These are phyloP conservation scores for Entomortierella beljakovae DNA, from an alignment of 192 early-diverging fungal species.

Conservation along the genomic window DNA sequence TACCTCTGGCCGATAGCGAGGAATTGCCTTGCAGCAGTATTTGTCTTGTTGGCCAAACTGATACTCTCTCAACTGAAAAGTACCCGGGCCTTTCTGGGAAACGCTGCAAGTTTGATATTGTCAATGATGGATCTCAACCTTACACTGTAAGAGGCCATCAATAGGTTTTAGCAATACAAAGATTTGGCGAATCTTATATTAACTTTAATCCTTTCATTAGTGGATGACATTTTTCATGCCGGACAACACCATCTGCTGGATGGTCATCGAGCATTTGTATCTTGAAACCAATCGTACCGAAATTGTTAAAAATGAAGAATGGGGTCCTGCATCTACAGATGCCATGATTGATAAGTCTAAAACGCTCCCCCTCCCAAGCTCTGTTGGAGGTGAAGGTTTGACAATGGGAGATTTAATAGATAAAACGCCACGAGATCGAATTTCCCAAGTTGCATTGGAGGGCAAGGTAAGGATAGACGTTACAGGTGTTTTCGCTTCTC, in stretches of 20 bases:
- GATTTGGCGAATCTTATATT: background rate
- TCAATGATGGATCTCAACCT: constrained; percentile 7
- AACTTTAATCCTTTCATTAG: background rate
- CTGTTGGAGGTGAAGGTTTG: background rate
- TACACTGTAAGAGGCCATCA: constrained; percentile 9
- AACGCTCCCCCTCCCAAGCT: constrained; percentile 14
- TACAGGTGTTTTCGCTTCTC: too few species aligned
- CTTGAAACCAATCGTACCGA: background rate
- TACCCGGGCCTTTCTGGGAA: constrained; percentile 3
- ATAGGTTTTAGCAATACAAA: background rate
- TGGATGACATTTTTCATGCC: constrained; percentile 12
- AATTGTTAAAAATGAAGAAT: constrained; percentile 7
- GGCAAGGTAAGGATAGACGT: constrained; percentile 7
- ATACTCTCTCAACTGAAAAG: constrained; percentile 1
- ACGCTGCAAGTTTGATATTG: constrained; percentile 17
- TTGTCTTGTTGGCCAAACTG: constrained; percentile 21
- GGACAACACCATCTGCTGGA: constrained; percentile 15
- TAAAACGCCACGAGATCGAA: constrained; percentile 3
- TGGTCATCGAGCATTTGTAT: constrained; percentile 18
- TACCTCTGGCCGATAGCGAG: constrained; percentile 1
- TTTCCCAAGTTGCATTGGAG: constrained; percentile 16
- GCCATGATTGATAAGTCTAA: constrained; percentile 12
- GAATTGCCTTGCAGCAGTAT: constrained; percentile 14
- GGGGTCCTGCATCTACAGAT: constrained; percentile 2
- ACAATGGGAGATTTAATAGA: constrained; percentile 12